Conservation (phyloP, 2,329 filamentous ascomycete species). For the Fusarium tjaetaba region DNA sequence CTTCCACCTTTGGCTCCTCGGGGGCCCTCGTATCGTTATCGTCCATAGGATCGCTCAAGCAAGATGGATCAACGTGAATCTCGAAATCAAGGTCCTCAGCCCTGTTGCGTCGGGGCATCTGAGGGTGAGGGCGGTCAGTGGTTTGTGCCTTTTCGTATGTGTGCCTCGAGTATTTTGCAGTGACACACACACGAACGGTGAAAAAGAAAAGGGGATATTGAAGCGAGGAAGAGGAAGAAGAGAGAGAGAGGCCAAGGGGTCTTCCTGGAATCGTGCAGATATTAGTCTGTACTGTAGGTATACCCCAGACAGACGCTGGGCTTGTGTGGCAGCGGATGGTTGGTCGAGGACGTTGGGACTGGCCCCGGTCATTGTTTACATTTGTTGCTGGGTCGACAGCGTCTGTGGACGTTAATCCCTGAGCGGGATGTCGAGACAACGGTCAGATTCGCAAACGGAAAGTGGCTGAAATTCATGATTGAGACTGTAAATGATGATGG, state of each 20-base stretch:
- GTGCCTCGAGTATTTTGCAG: conserved; percentile 19
- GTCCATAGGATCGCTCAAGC: conserved; percentile 54
- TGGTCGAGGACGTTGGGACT: conserved; percentile 41
- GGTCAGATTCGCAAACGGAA: conserved; percentile 18
- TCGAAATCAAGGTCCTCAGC: conserved; percentile 55
- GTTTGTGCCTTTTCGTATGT: conserved; percentile 16
- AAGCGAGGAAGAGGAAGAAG: conserved; percentile 14
- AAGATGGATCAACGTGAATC: conserved; percentile 60
- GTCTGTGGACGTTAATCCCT: conserved; percentile 19
- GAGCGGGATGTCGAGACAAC: conserved; percentile 26
- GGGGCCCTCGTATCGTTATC: conserved; percentile 43
- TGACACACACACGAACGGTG: conserved; percentile 28
- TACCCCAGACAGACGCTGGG: neutral
- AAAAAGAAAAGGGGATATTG: conserved; percentile 14
- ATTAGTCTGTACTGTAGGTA: conserved; percentile 15
- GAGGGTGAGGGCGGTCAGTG: conserved; percentile 20
- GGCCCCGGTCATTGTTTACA: conserved; percentile 48
- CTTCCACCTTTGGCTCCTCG: conserved; percentile 34
- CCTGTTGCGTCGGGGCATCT: conserved; percentile 45
- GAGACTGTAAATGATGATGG: neutral
- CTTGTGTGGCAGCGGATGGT: conserved; percentile 45
- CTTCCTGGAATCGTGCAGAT: conserved; percentile 40
- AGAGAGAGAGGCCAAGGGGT: conserved; percentile 11
- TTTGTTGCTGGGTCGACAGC: conserved; percentile 49
- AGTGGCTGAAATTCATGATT: conserved; percentile 3